phyloP scores from a whole-genome alignment of 176 grass and related monocot species.

The Aegilops umbellulata region DNA sequence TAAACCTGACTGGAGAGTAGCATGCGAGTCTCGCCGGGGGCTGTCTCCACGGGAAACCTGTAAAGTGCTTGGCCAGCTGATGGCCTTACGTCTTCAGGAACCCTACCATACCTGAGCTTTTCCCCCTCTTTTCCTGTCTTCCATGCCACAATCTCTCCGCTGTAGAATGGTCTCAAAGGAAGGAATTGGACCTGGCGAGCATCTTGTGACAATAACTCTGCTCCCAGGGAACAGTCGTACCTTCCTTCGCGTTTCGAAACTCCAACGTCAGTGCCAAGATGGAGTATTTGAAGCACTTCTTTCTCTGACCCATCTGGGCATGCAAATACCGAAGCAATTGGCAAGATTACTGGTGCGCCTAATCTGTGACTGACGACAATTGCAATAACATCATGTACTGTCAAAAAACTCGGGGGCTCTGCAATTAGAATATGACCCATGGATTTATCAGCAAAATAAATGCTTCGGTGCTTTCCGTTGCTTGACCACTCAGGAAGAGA shows the following conservation, averaged over 20 bases:
- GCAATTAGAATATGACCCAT: conserved; percentile 73
- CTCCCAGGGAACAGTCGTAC: conserved; percentile 59
- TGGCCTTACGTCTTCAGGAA: conserved; percentile 92
- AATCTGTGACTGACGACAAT: conserved; percentile 68
- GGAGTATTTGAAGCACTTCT: conserved; percentile 67
- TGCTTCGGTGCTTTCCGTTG: conserved; percentile 63
- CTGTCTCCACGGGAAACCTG: conserved; percentile 75
- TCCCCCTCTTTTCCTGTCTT: conserved; percentile 85
- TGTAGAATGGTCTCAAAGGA: conserved; percentile 91
- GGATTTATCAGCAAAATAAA: conserved; percentile 70
- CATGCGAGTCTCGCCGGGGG: conserved; percentile 59
- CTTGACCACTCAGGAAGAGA: conserved; percentile 73
- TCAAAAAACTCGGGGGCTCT: conserved; percentile 83
- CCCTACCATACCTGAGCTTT: conserved; percentile 86
- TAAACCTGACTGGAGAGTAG: conserved; percentile 87
- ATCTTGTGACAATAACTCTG: conserved; percentile 81
- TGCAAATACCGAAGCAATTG: conserved; percentile 70
- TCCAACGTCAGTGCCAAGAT: conserved; percentile 55
- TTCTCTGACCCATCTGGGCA: conserved; percentile 86
- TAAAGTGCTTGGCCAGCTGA: conserved; percentile 86
- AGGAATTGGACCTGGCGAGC: conserved; percentile 93
- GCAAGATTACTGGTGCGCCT: conserved; percentile 67
- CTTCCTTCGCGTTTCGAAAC: conserved; percentile 50
- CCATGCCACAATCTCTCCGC: conserved; percentile 89
- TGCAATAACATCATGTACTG: conserved; percentile 80